These are phyloP conservation scores for Huntiella moniliformis DNA, from an alignment of 2,329 filamentous ascomycete species.

Conservation along the genomic window DNA sequence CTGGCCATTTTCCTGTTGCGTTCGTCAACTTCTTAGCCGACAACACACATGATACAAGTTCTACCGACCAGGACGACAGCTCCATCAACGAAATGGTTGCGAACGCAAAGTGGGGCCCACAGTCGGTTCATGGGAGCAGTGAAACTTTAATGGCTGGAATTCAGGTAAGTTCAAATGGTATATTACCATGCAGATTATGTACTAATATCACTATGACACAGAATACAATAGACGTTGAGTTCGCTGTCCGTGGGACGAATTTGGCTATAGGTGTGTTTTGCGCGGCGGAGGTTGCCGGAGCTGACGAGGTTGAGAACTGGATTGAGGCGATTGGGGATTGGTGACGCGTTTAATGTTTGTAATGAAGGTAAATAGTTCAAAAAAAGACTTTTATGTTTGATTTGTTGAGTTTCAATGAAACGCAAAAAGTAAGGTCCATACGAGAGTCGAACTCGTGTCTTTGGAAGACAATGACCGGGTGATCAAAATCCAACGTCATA, in stretches of 20 bases:
- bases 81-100: not conserved
- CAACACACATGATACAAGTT: not conserved
- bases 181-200: not conserved
- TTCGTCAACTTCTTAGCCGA: conserved; percentile 6
- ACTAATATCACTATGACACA: not conserved
- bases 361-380: not conserved
- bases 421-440: not conserved
- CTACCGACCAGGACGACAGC: not conserved
- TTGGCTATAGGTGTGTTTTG: conserved; percentile 8
- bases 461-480: not conserved
- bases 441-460: conserved; percentile 5
- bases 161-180: not conserved
- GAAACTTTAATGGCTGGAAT: not conserved
- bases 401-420: not conserved
- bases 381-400: not conserved
- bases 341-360: not conserved
- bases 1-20: not conserved
- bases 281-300: not conserved
- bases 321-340: conserved; percentile 1
- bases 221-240: conserved; percentile 9
- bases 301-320: not conserved
- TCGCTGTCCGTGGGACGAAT: conserved; percentile 1
- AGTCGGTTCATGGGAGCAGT: not conserved
- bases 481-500: conserved; percentile 6
- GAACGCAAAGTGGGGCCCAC: not conserved